Evolutionary conservation across 306 rosid genomes (phyloP).

Genomic region (Erythrophleum fordii): DNA sequence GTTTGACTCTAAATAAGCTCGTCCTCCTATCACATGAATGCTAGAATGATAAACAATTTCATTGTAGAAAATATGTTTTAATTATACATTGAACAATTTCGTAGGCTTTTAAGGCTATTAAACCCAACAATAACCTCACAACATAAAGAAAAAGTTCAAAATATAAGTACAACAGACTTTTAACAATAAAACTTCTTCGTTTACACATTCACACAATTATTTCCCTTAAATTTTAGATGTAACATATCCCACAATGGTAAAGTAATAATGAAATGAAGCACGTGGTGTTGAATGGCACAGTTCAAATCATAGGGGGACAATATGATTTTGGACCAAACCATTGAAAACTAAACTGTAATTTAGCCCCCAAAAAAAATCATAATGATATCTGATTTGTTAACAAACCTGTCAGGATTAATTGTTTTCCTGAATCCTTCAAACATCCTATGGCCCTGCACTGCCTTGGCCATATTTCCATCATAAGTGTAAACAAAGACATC

Average conservation of each 20-base stretch:
- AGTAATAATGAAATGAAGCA: neutral
- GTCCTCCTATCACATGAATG: neutral
- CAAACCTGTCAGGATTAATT: slow-evolving; percentile 91
- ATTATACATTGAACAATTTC: neutral
- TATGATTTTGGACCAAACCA: neutral
- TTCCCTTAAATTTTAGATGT: neutral
- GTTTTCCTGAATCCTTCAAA: slow-evolving; percentile 92
- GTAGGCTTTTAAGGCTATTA: neutral
- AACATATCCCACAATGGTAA: neutral
- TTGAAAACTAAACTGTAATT: neutral
- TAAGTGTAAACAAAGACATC: slow-evolving; percentile 95
- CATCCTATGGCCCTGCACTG: slow-evolving; percentile 95
- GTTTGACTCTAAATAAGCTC: neutral
- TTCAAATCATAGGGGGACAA: neutral
- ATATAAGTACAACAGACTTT: neutral
- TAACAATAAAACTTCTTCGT: neutral
- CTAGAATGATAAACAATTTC: neutral
- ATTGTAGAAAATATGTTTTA: no score
- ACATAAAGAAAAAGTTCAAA: neutral
- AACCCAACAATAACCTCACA: neutral
- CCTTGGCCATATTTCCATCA: slow-evolving; percentile 99
- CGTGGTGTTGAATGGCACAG: neutral
- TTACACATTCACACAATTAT: neutral
- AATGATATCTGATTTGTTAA: neutral
- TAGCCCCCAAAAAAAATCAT: neutral